These are phyloP conservation scores for Beauveria asiatica DNA, from an alignment of 2,329 filamentous ascomycete genomes.

Conservation along the genomic window DNA sequence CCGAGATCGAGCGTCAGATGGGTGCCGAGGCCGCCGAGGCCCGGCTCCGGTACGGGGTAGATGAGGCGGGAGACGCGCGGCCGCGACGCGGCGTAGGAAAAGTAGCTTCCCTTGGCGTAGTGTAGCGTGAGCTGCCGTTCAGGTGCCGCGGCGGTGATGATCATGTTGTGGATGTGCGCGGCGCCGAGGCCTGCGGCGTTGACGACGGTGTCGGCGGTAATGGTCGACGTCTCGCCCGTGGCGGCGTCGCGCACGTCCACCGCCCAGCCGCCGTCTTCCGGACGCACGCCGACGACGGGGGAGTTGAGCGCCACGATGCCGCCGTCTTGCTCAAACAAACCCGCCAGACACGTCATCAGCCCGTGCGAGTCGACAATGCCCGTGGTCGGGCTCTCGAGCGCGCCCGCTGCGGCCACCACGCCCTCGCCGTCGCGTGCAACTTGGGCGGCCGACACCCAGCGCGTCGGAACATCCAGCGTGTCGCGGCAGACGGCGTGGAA, in stretches of 20 bases:
- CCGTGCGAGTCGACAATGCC: conserved; percentile 86
- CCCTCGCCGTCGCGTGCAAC: conserved; percentile 60
- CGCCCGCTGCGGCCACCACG: conserved; percentile 61
- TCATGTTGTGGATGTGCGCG: conserved; percentile 70
- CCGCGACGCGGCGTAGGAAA: conserved; percentile 61
- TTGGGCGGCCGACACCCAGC: conserved; percentile 58
- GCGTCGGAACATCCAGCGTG: conserved; percentile 53
- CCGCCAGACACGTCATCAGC: conserved; percentile 73
- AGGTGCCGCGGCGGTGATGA: conserved; percentile 33
- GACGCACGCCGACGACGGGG: conserved; percentile 51
- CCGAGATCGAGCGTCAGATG: conserved; percentile 86
- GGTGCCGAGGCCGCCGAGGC: conserved; percentile 78
- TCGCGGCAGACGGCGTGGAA: conserved; percentile 37
- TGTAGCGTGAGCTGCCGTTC: conserved; percentile 53
- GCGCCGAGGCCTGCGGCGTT: conserved; percentile 82
- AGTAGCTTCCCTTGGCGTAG: conserved; percentile 95
- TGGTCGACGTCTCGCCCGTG: conserved; percentile 41
- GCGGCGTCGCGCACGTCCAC: conserved; percentile 44
- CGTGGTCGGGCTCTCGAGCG: conserved; percentile 77
- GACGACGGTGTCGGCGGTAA: conserved; percentile 69
- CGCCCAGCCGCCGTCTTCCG: conserved; percentile 56
- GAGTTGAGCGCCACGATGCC: conserved; percentile 66
- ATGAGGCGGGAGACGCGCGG: conserved; percentile 65
- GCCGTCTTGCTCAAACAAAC: conserved; percentile 66
- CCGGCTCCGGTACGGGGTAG: conserved; percentile 79